Percentiles rank a stretch among this genome's conserved stretches.
Evolutionary conservation across 2,329 filamentous ascomycete genomes (phyloP).

Genomic region (Sporothrix globosa): DNA sequence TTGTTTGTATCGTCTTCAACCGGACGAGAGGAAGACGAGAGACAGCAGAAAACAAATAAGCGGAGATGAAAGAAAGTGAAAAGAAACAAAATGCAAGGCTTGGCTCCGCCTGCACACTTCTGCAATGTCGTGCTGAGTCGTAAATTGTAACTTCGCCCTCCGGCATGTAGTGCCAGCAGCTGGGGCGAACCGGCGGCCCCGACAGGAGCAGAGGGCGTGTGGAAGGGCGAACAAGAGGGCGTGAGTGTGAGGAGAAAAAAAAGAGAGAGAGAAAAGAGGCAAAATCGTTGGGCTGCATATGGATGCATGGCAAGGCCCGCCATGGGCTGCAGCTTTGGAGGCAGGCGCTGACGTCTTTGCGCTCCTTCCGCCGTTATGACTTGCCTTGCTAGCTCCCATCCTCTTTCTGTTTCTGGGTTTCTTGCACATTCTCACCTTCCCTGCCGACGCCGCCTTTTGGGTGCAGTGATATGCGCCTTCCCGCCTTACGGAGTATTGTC

Average conservation of each 20-base stretch:
- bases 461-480: conserved; percentile 1
- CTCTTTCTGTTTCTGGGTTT: not conserved
- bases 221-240: not conserved
- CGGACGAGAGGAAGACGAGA: not conserved
- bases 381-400: not conserved
- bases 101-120: conserved; percentile 7
- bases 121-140: conserved; percentile 10
- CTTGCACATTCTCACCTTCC: not conserved
- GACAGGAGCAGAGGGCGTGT: not conserved
- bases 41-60: not conserved
- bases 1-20: conserved; percentile 15
- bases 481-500: not conserved
- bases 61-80: not conserved
- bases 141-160: conserved; percentile 10
- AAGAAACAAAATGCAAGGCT: not conserved
- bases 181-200: conserved; percentile 17
- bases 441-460: conserved; percentile 3
- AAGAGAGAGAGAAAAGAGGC: not conserved
- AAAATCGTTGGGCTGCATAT: conserved; percentile 23
- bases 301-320: conserved; percentile 4
- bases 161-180: conserved; percentile 1
- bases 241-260: not conserved
- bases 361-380: conserved; percentile 5
- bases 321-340: conserved; percentile 21
- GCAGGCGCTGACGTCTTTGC: conserved; percentile 19